These are phyloP conservation scores for Hordeum vulgare DNA, from an alignment of 176 grass and related monocot genomes.

Conservation along the genomic window MorexV3_pseudomolecules_assembly NC_058523.1:515943511-515944010, in stretches of 20 bases:
- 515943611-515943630: not conserved
- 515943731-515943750: not conserved
- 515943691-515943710: not conserved
- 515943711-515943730: not conserved
- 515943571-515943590: not conserved
- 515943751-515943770: too few species aligned
- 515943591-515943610: not conserved
- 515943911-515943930: not conserved
- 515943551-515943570: not conserved
- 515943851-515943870: too few species aligned
- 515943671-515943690: conserved; percentile 19
- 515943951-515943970: not conserved
- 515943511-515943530: not conserved
- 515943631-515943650: not conserved
- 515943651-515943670: conserved; percentile 6
- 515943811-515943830: not conserved
- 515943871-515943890: not conserved
- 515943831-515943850: not conserved
- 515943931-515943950: not conserved
- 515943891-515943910: not conserved
- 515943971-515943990: not conserved
- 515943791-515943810: not conserved
- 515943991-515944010: too few species aligned
- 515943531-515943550: not conserved
- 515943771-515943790: not conserved